Evolutionary conservation across 768 basidiomycete species (phyloP).

Genomic region (Termitomyces sp.): DNA sequence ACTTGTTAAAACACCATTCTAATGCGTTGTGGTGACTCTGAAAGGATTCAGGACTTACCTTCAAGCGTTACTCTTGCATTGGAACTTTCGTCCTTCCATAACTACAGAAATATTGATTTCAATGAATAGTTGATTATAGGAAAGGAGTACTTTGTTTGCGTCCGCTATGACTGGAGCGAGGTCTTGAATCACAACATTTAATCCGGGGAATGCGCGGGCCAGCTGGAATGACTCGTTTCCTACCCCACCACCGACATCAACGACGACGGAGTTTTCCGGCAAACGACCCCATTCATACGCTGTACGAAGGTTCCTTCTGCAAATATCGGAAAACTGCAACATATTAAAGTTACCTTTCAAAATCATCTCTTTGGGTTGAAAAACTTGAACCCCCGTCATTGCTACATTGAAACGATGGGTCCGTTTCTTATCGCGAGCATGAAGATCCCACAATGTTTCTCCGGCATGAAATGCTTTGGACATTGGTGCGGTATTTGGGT

Average conservation of each 20-base stretch:
- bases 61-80: conserved; percentile 2
- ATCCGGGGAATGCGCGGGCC: conserved; percentile 20
- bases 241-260: conserved; percentile 31
- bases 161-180: conserved; percentile 17
- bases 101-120: background rate
- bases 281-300: conserved; percentile 6
- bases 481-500: conserved; percentile 16
- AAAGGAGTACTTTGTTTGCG: conserved; percentile 10
- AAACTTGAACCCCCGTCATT: conserved; percentile 20
- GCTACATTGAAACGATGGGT: conserved; percentile 23
- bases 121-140: background rate
- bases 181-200: conserved; percentile 26
- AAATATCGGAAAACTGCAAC: background rate
- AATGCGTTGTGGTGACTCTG: background rate
- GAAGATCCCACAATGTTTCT: conserved; percentile 20
- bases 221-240: conserved; percentile 24
- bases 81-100: background rate
- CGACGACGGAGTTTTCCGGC: conserved; percentile 11
- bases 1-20: background rate
- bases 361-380: conserved; percentile 18
- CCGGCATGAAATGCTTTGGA: conserved; percentile 14
- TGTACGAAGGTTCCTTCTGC: background rate
- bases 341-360: conserved; percentile 8
- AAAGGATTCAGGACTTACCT: background rate
- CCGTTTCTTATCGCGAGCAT: conserved; percentile 13